phyloP scores from a whole-genome alignment of 139 green algal species.

The Bryopsis sp. region DNA sequence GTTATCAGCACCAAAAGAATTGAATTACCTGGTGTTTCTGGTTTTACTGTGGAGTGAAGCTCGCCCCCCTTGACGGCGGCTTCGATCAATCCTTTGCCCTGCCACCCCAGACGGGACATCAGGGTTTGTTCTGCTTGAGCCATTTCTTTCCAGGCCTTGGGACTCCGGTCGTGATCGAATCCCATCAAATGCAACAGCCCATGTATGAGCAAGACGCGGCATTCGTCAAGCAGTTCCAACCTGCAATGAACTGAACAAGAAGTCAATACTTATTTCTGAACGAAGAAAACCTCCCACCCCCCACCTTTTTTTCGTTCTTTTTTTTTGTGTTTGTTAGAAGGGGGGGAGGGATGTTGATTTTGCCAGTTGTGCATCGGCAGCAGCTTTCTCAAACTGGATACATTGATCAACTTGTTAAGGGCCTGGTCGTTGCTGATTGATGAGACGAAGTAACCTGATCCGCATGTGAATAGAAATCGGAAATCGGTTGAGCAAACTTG shows the following conservation, averaged over 20 bases:
- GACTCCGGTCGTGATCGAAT: constrained; percentile 79
- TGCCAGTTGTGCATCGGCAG: too few species aligned
- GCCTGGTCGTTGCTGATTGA: neutral
- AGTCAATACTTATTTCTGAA: constrained; percentile 5
- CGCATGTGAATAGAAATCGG: too few species aligned
- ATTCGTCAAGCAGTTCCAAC: constrained; percentile 57
- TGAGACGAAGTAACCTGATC: neutral
- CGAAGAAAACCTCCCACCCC: neutral
- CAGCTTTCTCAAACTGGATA: neutral
- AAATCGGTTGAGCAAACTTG: too few species aligned
- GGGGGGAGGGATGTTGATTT: neutral
- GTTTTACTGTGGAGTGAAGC: too few species aligned
- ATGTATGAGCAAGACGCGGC: constrained; percentile 86
- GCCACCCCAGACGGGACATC: constrained; percentile 61
- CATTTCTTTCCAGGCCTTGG: constrained; percentile 45
- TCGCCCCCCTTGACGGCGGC: too few species aligned
- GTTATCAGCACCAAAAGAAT: too few species aligned
- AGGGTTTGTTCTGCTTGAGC: constrained; percentile 51
- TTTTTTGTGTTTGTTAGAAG: neutral
- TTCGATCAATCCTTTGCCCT: constrained; percentile 66
- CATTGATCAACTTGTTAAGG: neutral
- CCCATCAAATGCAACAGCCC: constrained; percentile 87
- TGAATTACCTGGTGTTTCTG: too few species aligned
- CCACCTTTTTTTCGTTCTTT: neutral
- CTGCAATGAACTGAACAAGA: constrained; percentile 25